Evolutionary conservation across 805 yeast genomes (phyloP), one percentile per base, ranked within the genome.

Genomic region (Candida tammaniensis): DNA sequence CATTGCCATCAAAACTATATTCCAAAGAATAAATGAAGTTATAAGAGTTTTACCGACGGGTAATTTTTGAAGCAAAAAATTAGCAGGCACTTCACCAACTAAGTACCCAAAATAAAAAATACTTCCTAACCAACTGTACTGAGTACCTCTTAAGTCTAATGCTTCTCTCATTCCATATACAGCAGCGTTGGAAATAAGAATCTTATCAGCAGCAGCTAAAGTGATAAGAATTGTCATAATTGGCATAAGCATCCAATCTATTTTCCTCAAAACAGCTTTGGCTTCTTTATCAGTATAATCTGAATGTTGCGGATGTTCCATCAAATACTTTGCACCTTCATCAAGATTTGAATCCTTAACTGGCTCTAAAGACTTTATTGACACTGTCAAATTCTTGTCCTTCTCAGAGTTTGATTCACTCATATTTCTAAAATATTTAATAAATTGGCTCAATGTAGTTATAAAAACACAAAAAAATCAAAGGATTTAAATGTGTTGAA

Each of bases 21-120:
- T 68, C 70, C 71, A 64, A 5, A 55, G 15, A 18, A 63, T 30
- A 23, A 57, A 54, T 30, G 54, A 55, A 9, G 42, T 39, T 5
- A 61, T 40, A 5, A 62, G 51, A 2, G 59, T 53, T 37, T 66
- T 67, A 6, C 59, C 59, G 27, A 68, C 54, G 1, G 70, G 70
- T 18, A 56, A 54, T 27, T 43, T 52, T 36, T 61, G 65, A 31
- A 65, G 47, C 12, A 55, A 23, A 42, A 64, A 64, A 4, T 71
- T 64, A 11, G 72, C 55, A 17, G 64, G 67, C 29, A 55, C 49
- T 39, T 56, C 61, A 32, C 51, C 55, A 7, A 51, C 36, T 34
- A 58, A 41, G 38, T 57, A 60, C 7, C 66, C 68, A 38, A 57
- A 51, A 48, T 78, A 79, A 44, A 79, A 80, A 7, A 76, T 69